Conservation (phyloP, 208 protist genomes). For the Acanthamoeba culbertsoni region DNA sequence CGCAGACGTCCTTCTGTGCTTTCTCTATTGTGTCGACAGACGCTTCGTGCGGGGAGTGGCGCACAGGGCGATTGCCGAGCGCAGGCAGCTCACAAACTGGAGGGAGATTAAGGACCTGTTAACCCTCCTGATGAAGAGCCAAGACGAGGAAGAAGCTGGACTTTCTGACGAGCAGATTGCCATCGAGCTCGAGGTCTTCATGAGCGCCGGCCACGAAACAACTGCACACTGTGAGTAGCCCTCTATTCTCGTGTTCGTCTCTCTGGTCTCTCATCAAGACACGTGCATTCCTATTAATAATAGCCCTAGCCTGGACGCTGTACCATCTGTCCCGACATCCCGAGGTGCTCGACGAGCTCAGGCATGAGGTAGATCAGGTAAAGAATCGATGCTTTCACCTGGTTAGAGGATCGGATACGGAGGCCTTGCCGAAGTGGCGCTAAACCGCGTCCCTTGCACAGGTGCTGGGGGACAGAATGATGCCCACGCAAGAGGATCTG, state of each 20-base stretch:
- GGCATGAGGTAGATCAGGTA: background rate
- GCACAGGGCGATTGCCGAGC: background rate
- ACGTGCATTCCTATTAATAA: background rate
- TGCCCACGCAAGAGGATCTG: background rate
- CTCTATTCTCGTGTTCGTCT: background rate
- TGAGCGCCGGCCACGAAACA: slow-evolving; percentile 15
- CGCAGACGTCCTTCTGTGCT: too few relatives aligned
- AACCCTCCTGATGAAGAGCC: slow-evolving; percentile 7
- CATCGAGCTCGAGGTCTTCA: slow-evolving; percentile 27
- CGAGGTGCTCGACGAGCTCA: background rate
- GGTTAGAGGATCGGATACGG: background rate
- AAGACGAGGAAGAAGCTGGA: background rate
- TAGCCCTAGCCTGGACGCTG: background rate
- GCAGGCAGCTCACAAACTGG: background rate
- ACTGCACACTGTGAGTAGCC: background rate
- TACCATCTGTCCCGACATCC: background rate
- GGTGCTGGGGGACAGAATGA: background rate
- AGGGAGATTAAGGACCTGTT: background rate
- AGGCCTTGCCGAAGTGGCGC: background rate
- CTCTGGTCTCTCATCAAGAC: background rate
- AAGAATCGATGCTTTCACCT: background rate
- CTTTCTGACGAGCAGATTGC: background rate
- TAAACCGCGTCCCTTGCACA: too few relatives aligned
- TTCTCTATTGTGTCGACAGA: background rate
- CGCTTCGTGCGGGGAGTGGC: background rate